Base-by-base conservation (phyloP, 2,329 filamentous ascomycete genomes). In the Epichloe uncinata region DNA sequence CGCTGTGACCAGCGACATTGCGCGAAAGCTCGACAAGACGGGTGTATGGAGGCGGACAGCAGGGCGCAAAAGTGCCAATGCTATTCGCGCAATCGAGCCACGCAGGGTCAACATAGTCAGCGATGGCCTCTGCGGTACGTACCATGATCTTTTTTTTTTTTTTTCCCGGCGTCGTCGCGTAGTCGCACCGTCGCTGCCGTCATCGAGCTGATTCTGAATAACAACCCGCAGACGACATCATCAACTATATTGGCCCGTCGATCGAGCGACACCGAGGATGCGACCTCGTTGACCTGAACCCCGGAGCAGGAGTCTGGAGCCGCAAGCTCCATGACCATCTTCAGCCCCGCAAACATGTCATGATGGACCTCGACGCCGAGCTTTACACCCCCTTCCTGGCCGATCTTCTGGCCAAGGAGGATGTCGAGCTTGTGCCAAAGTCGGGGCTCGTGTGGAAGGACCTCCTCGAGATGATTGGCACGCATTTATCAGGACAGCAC, bases 201-300 rank as follows among this genome's bases (percentile, higher is more conserved):
- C 5, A 6, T n/a, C 7, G 36, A n/a, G 26, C 26, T 30, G 26
- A 30, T 30, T 30, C 8, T 30, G 26, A 30, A 41, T n/a, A 18
- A 13, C 35, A 42, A 47, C 9, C 9, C 15, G 9, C 47, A 82
- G 85, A 88, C 60, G 82, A 91, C 57, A 69, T 85, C 13, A 58
- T 95, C 43, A 63, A 78, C 6, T 86, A 86, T 53, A 68, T 94
- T n/a, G 79, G 77, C 2, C 75, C 77, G 1, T 81, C 80, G 3
- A 74, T 97, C 16, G 69, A 79, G 35, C 77, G 79, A 42, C 83
- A 93, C 64, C 70, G 73, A 46, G 86, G 87, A 49, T 89, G 90
- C 66, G 89, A 95, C 59, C 75, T 97, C 42, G 71, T 98, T 58
- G 91, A 97, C 61, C 71, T 95, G 50, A 87, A 90, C 63, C 91